Conservation (phyloP, 257 asterid species). For the Plantago ovata region DNA sequence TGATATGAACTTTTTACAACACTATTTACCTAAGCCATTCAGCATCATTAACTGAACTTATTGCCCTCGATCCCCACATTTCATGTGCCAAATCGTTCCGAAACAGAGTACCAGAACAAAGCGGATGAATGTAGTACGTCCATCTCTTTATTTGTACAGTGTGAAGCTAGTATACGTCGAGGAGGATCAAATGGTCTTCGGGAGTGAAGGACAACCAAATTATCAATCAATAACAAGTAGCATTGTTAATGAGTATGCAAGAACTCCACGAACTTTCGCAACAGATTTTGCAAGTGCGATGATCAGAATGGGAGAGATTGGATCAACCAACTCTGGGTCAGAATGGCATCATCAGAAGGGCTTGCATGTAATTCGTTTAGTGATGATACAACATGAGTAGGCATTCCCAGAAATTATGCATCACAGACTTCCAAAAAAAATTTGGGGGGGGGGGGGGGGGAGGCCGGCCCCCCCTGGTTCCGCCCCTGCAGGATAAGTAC, state of each 20-base stretch:
- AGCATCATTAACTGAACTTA: background rate
- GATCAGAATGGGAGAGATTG: slow-evolving; percentile 23
- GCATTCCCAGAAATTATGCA: too few species aligned
- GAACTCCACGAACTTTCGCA: slow-evolving; percentile 9
- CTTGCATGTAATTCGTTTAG: too few species aligned
- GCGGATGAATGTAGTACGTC: too few species aligned
- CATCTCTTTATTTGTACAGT: slow-evolving; percentile 52
- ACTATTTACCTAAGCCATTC: too few species aligned
- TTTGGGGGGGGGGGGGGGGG: too few species aligned
- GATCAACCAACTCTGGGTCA: slow-evolving; percentile 11
- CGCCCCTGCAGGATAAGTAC: too few species aligned
- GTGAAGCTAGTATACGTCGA: slow-evolving; percentile 76
- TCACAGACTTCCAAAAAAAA: too few species aligned
- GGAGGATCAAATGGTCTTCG: slow-evolving; percentile 70
- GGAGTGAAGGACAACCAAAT: slow-evolving; percentile 84
- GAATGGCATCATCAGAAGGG: slow-evolving; percentile 9
- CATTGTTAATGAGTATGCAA: background rate
- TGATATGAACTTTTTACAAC: too few species aligned
- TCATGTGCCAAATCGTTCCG: background rate
- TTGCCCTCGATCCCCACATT: background rate
- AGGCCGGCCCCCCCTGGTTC: too few species aligned
- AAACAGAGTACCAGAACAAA: background rate
- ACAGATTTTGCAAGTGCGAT: slow-evolving; percentile 16
- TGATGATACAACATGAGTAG: too few species aligned
- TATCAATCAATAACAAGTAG: slow-evolving; percentile 38